Evolutionary conservation across 1,139 yeast species (phyloP), one percentile per base, ranked within the genome.

Genomic region (Candida labiduridarum): DNA sequence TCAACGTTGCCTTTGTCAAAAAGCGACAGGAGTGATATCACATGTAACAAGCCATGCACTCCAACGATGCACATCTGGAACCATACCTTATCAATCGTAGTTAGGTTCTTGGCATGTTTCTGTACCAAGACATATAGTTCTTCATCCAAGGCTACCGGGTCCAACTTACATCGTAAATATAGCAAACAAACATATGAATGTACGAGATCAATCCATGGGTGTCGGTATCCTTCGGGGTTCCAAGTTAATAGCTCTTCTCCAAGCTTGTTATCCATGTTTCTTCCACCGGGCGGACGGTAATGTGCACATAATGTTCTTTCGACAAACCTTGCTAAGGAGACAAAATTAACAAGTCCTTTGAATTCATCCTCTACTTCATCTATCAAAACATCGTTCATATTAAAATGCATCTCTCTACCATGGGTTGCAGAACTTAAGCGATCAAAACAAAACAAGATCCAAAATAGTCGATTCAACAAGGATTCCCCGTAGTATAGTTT

Each of bases 401-500:
- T 60, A 44, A 53, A 64, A 40, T 56, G 56, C 64, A 65, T 57
- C 15, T 67, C 64, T 29, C 66, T 52, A 22, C 65, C 65, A 45
- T 66, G 54, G 0, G 68, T 67, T 8, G 64, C 62, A 2, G 68
- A 56, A 6, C 60, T 55, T 18, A 64, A 52, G 15, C 69, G 52
- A 49, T 66, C 70, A 43, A 62, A 57, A 46, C 69, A 62, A 45
- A 54, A 65, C 1, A 65, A 56, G 0, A 59, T 56, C 70, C 69
- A 66, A 48, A 65, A 63, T 6, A 66, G 47, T 33, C 71, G 53
- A 2, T 58, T 49, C 15, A 65, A 50, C 12, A 64, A 50, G 5
- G 59, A 53, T 31, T 56, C 56, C 15, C 53, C 56, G 50, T 63
- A 52, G 12, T 48, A 44, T 11, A 50, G 43, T 27, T 45, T 48